Base-by-base conservation (phyloP, 1,139 yeast genomes). In the Suhomyces atakaporum region DNA sequence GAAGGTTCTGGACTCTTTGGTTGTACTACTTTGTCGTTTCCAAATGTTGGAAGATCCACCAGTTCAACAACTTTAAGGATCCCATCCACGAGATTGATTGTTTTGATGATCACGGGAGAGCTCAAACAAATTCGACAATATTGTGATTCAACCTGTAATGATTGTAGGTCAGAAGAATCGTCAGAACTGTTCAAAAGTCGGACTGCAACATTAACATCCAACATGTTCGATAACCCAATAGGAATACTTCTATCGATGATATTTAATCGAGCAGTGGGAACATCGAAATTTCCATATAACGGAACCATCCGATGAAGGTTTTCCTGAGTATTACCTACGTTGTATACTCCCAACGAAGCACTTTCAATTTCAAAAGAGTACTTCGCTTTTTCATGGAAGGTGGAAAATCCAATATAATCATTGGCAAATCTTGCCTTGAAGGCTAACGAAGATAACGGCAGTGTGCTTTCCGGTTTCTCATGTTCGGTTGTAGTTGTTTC, bases 111-210 rank as follows among this genome's bases (percentile, higher is more conserved):
- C 0, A 76, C 66, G 9, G 66, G 65, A 0, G 86, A 78, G 38
- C 80, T 77, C 23, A 82, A 53, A 43, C 81, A 75, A 4, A 81
- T 49, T 24, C 89, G 64, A 38, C 78, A 77, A 49, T 73, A 73
- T 12, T 77, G 73, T 1, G 86, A 79, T 42, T 74, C 79, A 2
- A 83, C 54, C 44, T 81, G 84, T 7, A 83, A 58, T 0, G 78
- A 64, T 42, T 73, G 77, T 11, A 46, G 34, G 0, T 54, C 47
- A 2, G 35, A 13, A 1, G 44, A 39, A 3, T 55, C 54, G 2
- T 52, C 57, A 3, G 21, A 38, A 38, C 29, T 51, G 38, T 71
- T 67, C 14, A 62, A 51, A 1, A 77, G 53, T 39, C 67, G 69
- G 4, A 72, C 38, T 0, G 59, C 53, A 19, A 70, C 36, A 39